Conservation (phyloP, 1,284 basidiomycete genomes). For the Puccinia coronata region DNA sequence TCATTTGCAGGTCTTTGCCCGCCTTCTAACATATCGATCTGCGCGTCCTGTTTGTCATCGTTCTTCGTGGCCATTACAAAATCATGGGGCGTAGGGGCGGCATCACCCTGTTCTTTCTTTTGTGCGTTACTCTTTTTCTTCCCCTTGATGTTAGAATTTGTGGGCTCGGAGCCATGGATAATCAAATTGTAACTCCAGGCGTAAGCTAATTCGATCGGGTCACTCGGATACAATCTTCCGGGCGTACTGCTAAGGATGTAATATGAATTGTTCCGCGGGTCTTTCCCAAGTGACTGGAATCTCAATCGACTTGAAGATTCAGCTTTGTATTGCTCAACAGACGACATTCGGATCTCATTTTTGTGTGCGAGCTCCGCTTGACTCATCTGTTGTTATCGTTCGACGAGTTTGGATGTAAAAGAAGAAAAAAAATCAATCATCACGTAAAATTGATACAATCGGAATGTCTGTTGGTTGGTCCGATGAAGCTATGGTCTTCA, state of each 20-base stretch:
- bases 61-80: not conserved
- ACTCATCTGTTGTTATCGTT: conserved; percentile 23
- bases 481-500: too few relatives aligned
- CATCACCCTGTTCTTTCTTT: not conserved
- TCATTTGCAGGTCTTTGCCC: conserved; percentile 32
- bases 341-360: conserved; percentile 8
- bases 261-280: conserved; percentile 35
- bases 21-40: conserved; percentile 36
- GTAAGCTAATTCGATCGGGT: conserved; percentile 40
- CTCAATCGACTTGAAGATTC: conserved; percentile 36
- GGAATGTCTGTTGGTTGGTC: not conserved
- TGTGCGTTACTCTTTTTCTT: conserved; percentile 6
- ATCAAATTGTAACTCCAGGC: conserved; percentile 49
- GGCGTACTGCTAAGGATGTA: conserved; percentile 47
- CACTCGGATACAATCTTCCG: conserved; percentile 33
- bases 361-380: conserved; percentile 45
- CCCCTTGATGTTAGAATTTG: conserved; percentile 10
- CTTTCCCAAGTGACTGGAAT: conserved; percentile 48
- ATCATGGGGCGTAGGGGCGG: not conserved
- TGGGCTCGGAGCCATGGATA: conserved; percentile 44
- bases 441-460: too few relatives aligned
- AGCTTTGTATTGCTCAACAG: conserved; percentile 38
- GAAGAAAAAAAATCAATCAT: too few relatives aligned
- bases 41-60: conserved; percentile 10
- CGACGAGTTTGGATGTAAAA: too few relatives aligned